These are phyloP conservation scores for Citrus mangshanensis DNA, from an alignment of 345 rosid genomes.

Conservation along the genomic window DNA sequence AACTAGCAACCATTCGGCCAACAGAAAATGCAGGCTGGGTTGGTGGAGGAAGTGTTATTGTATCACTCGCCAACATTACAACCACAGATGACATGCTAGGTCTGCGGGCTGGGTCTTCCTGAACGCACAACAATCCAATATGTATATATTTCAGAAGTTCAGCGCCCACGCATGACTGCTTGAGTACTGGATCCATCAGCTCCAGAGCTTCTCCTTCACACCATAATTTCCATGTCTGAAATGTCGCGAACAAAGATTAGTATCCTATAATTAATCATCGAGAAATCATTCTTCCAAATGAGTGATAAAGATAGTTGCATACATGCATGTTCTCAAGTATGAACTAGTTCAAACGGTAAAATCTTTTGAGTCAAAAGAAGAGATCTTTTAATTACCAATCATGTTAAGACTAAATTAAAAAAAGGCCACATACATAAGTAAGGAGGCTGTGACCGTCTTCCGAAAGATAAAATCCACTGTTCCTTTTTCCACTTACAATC, in stretches of 20 bases:
- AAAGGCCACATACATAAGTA: background rate
- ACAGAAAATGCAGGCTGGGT: constrained; percentile 16
- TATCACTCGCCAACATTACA: constrained; percentile 1
- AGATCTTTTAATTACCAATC: no score
- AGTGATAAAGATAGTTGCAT: background rate
- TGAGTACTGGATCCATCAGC: background rate
- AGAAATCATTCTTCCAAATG: background rate
- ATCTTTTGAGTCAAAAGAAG: no score
- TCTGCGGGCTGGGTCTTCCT: constrained; percentile 3
- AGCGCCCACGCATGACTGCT: background rate
- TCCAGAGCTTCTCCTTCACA: background rate
- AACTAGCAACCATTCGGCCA: background rate
- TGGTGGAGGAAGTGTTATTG: constrained; percentile 13
- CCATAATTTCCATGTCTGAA: constrained; percentile 12
- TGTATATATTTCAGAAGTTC: constrained; percentile 8
- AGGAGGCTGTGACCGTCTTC: constrained; percentile 14
- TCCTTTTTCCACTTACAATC: constrained; percentile 2
- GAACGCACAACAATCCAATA: constrained; percentile 12
- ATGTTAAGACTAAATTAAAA: no score
- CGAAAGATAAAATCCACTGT: background rate
- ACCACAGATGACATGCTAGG: constrained; percentile 8
- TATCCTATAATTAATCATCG: background rate
- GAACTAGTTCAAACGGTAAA: no score
- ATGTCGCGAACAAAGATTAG: background rate
- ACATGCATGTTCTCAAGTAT: no score